A percentile compares a stretch with the other conserved stretches of the same genome.
These are phyloP conservation scores for Spinellus fusiger DNA, from an alignment of 192 early-diverging fungal species.

Conservation along the genomic window DNA sequence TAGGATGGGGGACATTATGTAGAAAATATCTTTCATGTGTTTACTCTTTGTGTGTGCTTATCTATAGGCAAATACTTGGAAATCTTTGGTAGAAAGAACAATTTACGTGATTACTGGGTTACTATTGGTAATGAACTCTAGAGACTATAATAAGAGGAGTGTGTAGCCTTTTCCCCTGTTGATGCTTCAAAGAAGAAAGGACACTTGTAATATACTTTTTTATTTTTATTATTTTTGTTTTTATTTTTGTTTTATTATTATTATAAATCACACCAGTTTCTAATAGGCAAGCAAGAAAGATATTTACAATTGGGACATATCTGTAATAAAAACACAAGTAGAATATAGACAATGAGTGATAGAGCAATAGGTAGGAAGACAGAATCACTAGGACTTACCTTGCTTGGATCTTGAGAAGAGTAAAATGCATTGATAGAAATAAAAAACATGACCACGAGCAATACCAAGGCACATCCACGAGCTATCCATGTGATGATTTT, in stretches of 20 bases:
- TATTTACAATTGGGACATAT: slow-evolving; percentile 60
- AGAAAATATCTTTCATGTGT: not conserved
- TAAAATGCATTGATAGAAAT: slow-evolving; percentile 48
- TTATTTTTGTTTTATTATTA: not conserved
- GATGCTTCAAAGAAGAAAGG: too few relatives aligned
- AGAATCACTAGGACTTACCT: slow-evolving; percentile 7
- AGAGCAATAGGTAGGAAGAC: not conserved
- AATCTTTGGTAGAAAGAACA: slow-evolving; percentile 96
- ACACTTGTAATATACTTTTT: not conserved
- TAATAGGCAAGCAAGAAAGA: slow-evolving; percentile 44
- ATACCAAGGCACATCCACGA: slow-evolving; percentile 32
- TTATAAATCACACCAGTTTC: slow-evolving; percentile 45
- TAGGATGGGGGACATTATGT: not conserved
- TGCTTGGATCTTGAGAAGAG: slow-evolving; percentile 25
- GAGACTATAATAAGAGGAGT: not conserved
- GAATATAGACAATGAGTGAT: not conserved
- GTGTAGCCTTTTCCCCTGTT: not conserved
- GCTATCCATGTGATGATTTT: slow-evolving; percentile 31
- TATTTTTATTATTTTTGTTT: not conserved
- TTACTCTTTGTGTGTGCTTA: not conserved
- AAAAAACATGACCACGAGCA: slow-evolving; percentile 40
- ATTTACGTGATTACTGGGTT: slow-evolving; percentile 93
- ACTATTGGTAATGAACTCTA: slow-evolving; percentile 96
- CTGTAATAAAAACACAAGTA: slow-evolving; percentile 6
- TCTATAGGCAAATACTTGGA: slow-evolving; percentile 83